These are phyloP conservation scores for Annulohypoxylon truncatum DNA, from an alignment of 2,329 filamentous ascomycete genomes.

Conservation along the genomic window DNA sequence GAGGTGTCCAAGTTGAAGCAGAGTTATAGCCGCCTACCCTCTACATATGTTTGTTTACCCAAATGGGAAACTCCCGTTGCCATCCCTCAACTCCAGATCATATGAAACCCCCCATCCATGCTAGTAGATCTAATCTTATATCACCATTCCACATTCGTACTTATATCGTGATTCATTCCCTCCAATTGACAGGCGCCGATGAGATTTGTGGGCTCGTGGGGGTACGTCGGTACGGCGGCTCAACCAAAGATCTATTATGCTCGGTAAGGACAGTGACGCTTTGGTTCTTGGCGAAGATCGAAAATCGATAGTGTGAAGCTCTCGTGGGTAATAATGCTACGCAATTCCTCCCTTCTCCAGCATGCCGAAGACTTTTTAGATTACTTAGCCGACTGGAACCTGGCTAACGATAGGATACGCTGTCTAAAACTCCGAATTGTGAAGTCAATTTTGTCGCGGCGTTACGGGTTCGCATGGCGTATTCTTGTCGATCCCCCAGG, in stretches of 20 bases:
- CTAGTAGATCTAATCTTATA: conserved; percentile 9
- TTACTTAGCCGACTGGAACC: neutral
- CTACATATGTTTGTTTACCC: conserved; percentile 5
- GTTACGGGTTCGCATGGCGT: conserved; percentile 14
- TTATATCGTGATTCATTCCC: conserved; percentile 5
- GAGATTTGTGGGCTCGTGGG: neutral
- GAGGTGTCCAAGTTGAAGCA: neutral
- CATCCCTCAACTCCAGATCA: neutral
- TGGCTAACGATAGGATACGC: neutral
- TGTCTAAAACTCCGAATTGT: neutral
- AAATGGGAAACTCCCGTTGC: neutral
- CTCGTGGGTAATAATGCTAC: conserved; percentile 10
- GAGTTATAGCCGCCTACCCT: neutral
- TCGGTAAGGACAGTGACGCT: conserved; percentile 4
- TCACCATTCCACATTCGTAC: conserved; percentile 3
- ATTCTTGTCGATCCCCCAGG: conserved; percentile 27
- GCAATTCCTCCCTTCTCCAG: neutral
- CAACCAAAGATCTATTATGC: conserved; percentile 3
- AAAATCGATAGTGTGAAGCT: conserved; percentile 9
- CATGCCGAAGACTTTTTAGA: neutral
- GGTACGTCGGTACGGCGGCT: neutral
- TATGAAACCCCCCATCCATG: neutral
- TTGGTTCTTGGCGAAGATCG: conserved; percentile 11
- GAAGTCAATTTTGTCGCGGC: neutral
- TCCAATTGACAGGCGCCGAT: conserved; percentile 6